These are phyloP conservation scores for Vigna reflexopilosa DNA, from an alignment of 306 rosid species.

Conservation along the genomic window DNA sequence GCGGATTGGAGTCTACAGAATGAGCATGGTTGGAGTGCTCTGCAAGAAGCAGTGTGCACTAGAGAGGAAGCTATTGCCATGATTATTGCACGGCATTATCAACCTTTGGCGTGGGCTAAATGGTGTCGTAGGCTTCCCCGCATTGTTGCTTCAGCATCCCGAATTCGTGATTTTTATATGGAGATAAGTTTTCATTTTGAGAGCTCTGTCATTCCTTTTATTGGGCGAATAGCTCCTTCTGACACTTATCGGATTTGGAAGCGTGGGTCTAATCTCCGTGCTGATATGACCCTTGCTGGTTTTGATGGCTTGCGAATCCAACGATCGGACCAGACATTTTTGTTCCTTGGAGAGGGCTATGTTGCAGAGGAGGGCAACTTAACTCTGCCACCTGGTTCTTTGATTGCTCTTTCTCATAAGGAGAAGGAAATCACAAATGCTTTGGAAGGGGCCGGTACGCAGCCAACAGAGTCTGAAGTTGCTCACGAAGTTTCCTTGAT, in stretches of 20 bases:
- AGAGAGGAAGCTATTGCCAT: conserved; percentile 93
- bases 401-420: conserved; percentile 94
- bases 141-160: conserved; percentile 85
- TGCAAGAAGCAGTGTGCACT: conserved; percentile 94
- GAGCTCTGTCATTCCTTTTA: conserved; percentile 97
- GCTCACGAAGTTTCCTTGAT: conserved; percentile 93
- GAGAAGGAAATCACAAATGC: conserved; percentile 97
- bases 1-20: conserved; percentile 98
- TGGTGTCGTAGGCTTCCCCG: conserved; percentile 99
- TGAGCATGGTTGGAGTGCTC: conserved; percentile 99
- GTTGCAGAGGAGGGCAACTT: conserved; percentile 79
- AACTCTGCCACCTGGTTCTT: conserved; percentile 79
- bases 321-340: conserved; percentile 92
- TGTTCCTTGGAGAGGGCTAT: conserved; percentile 98
- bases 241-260: conserved; percentile 99
- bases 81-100: conserved; percentile 90
- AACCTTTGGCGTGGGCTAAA: conserved; percentile 98
- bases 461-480: conserved; percentile 95
- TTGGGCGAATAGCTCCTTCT: conserved; percentile 95
- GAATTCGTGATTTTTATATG: conserved; percentile 98
- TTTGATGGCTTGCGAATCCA: conserved; percentile 97
- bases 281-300: conserved; percentile 99
- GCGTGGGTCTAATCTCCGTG: conserved; percentile 98
- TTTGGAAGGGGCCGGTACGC: conserved; percentile 97
- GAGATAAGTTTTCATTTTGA: conserved; percentile 98